phyloP scores from a whole-genome alignment of 2,329 filamentous ascomycete species.

The Phoma sp. region DNA sequence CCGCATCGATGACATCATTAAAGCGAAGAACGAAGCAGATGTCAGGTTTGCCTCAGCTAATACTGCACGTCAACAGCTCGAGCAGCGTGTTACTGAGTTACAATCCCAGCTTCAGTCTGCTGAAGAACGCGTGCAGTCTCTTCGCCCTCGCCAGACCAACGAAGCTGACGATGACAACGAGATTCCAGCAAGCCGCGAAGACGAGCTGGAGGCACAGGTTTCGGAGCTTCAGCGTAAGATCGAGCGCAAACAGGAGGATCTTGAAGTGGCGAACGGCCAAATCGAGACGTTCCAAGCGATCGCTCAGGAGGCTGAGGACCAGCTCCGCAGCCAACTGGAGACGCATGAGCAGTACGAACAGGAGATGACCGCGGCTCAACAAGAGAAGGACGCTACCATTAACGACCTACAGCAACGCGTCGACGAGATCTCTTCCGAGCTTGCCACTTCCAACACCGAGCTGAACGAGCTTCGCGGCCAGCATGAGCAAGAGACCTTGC shows the following conservation, averaged over 20 bases:
- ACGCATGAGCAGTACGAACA: slow-evolving; percentile 76
- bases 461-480: slow-evolving; percentile 80
- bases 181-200: slow-evolving; percentile 68
- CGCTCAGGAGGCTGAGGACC: slow-evolving; percentile 86
- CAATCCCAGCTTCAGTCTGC: slow-evolving; percentile 86
- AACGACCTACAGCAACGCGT: slow-evolving; percentile 82
- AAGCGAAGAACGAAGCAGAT: slow-evolving; percentile 78
- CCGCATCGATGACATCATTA: slow-evolving; percentile 88
- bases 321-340: slow-evolving; percentile 78
- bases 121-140: slow-evolving; percentile 82
- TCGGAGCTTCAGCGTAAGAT: slow-evolving; percentile 87
- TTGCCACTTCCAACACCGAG: slow-evolving; percentile 82
- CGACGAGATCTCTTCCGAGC: slow-evolving; percentile 82
- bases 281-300: slow-evolving; percentile 89
- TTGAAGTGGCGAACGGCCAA: slow-evolving; percentile 81
- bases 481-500: slow-evolving; percentile 75
- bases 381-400: slow-evolving; percentile 80
- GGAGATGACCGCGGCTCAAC: slow-evolving; percentile 78
- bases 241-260: slow-evolving; percentile 78
- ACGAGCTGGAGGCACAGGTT: slow-evolving; percentile 84
- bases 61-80: slow-evolving; percentile 87
- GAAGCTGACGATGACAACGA: slow-evolving; percentile 58
- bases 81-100: slow-evolving; percentile 86
- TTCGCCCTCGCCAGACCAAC: slow-evolving; percentile 76
- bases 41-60: slow-evolving; percentile 88